Percentiles rank a stretch among this genome's conserved stretches.
Evolutionary conservation across 2,329 filamentous ascomycete species (phyloP).

Genomic region (Fusarium luffae): DNA sequence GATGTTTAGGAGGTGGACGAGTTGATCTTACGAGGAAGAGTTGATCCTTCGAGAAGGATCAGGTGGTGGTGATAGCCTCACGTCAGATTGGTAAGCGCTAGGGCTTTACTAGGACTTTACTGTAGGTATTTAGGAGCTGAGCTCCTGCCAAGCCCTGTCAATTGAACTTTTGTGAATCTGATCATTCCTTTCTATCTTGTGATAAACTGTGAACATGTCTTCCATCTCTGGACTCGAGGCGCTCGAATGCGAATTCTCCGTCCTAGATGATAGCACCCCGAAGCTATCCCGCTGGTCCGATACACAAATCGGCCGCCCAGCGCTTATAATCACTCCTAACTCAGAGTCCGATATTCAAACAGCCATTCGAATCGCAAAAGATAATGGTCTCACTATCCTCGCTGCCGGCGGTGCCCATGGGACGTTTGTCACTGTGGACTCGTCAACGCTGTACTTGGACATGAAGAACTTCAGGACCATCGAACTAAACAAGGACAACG

Average conservation of each 20-base stretch:
- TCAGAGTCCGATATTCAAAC: constrained; percentile 45
- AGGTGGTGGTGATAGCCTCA: not conserved
- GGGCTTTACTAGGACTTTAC: not conserved
- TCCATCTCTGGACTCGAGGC: not conserved
- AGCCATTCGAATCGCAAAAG: constrained; percentile 43
- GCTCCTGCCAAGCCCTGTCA: rapidly evolving
- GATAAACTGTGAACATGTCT: constrained; percentile 13
- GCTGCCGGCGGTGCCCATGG: constrained; percentile 45
- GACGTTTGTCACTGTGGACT: constrained; percentile 46
- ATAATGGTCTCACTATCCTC: constrained; percentile 47
- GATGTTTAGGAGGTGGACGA: not conserved
- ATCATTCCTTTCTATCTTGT: rapidly evolving
- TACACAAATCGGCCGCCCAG: constrained; percentile 38
- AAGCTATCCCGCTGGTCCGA: constrained; percentile 49
- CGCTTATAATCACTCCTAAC: constrained; percentile 45
- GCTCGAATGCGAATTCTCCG: constrained; percentile 24
- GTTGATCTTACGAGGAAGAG: not conserved
- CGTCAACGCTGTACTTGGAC: constrained; percentile 49
- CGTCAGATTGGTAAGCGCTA: constrained; percentile 30
- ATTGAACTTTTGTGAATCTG: not conserved
- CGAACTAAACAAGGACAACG: constrained; percentile 40
- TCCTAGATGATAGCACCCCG: too few relatives aligned
- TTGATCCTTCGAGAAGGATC: not conserved
- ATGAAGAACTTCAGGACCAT: constrained; percentile 48
- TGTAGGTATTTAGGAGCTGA: not conserved